Percentiles rank a stretch among this genome's conserved stretches.
phyloP scores from a whole-genome alignment of 306 rosid species.

The Prunus dulcis region DNA sequence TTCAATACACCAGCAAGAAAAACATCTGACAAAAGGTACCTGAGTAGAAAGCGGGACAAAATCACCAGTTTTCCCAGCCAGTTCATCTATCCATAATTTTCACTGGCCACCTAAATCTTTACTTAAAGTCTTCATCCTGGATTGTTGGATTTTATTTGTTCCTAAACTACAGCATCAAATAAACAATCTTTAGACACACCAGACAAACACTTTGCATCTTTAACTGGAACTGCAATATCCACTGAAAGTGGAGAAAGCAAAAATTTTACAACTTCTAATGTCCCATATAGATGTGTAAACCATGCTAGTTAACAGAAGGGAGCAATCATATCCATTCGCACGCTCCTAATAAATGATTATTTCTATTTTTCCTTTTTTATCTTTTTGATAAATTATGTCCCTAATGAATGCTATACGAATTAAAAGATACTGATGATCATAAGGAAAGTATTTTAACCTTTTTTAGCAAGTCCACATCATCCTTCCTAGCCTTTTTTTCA shows the following conservation, averaged over 20 bases:
- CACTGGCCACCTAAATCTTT: conserved; percentile 18
- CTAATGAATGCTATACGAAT: conserved; percentile 13
- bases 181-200: background rate
- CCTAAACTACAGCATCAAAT: background rate
- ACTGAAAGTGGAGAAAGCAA: background rate
- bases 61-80: background rate
- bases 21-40: background rate
- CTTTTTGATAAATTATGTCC: background rate
- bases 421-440: conserved; percentile 17
- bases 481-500: conserved; percentile 69
- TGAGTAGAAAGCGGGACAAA: background rate
- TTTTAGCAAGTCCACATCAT: conserved; percentile 56
- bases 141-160: background rate
- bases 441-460: conserved; percentile 57
- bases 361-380: background rate
- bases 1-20: background rate
- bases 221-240: background rate
- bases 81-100: conserved; percentile 9
- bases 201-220: background rate
- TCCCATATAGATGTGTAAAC: conserved; percentile 1
- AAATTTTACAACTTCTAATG: background rate
- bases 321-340: background rate
- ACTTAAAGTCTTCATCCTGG: background rate
- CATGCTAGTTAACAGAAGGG: conserved; percentile 4
- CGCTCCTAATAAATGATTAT: background rate